A percentile compares a stretch with the other conserved stretches of the same genome.
Conservation (phyloP, 345 rosid genomes). For the Salix suchowensis region DNA sequence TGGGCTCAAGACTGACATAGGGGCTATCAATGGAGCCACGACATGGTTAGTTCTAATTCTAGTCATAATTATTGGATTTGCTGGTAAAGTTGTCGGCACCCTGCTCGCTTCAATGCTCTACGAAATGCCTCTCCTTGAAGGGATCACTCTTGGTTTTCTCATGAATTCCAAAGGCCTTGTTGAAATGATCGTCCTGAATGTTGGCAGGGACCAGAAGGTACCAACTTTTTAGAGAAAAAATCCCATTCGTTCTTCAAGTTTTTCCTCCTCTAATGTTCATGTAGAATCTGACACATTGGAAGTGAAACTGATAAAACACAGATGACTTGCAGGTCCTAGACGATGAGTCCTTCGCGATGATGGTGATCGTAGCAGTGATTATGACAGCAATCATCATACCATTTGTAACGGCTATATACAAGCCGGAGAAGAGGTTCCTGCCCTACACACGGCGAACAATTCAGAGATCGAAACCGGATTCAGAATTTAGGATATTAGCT, state of each 20-base stretch:
- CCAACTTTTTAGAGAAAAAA: not conserved
- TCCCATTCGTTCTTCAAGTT: not conserved
- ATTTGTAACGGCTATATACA: slow-evolving; percentile 50
- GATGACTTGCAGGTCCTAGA: slow-evolving; percentile 56
- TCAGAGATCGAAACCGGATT: slow-evolving; percentile 60
- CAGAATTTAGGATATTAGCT: slow-evolving; percentile 58
- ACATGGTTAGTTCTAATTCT: slow-evolving; percentile 51
- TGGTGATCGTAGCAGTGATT: slow-evolving; percentile 71
- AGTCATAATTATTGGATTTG: slow-evolving; percentile 48
- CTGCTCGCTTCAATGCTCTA: slow-evolving; percentile 44
- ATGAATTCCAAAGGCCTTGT: slow-evolving; percentile 93
- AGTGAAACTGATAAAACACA: not conserved
- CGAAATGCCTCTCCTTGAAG: slow-evolving; percentile 78
- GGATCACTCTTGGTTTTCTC: slow-evolving; percentile 73
- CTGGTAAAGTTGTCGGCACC: slow-evolving; percentile 75
- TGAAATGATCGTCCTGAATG: slow-evolving; percentile 87
- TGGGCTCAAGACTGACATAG: slow-evolving; percentile 71
- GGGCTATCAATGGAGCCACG: slow-evolving; percentile 30
- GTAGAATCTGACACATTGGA: not conserved
- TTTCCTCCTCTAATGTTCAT: not conserved
- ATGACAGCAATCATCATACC: slow-evolving; percentile 78
- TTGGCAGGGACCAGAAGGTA: slow-evolving; percentile 87
- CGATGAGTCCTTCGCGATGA: slow-evolving; percentile 65
- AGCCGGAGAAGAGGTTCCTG: slow-evolving; percentile 53
- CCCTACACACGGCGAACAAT: slow-evolving; percentile 68